A percentile compares a stretch with the other conserved stretches of the same genome.
These are phyloP conservation scores for Vaccinium corymbosum DNA, from an alignment of 148 eudicot genomes.

Conservation along the genomic window DNA sequence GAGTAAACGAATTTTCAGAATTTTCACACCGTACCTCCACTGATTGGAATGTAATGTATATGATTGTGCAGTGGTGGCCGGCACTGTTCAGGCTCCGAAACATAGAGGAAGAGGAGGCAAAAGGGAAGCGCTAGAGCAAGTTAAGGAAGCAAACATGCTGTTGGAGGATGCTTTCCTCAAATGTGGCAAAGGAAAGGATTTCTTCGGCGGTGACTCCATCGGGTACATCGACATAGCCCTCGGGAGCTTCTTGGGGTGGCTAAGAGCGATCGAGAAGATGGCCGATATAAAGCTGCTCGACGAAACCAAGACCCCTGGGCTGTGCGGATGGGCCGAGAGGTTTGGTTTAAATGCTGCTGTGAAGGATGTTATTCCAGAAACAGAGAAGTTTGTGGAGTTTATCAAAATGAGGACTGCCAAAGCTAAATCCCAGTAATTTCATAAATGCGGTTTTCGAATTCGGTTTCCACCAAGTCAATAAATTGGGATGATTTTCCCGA, in stretches of 20 bases:
- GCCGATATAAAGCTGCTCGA: conserved; percentile 16
- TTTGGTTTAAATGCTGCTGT: not conserved
- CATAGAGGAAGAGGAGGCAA: conserved; percentile 11
- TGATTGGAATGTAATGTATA: too few relatives aligned
- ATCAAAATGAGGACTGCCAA: not conserved
- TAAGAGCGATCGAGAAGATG: conserved; percentile 20
- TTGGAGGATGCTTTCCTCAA: conserved; percentile 22
- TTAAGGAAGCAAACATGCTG: conserved; percentile 12
- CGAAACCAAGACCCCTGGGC: conserved; percentile 22
- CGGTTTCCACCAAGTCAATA: not conserved
- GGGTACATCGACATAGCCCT: conserved; percentile 42
- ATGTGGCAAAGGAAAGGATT: conserved; percentile 10
- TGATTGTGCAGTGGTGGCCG: conserved; percentile 18
- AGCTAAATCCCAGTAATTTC: not conserved
- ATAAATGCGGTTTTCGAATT: not conserved
- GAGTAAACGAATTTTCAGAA: too few relatives aligned
- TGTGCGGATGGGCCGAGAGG: not conserved
- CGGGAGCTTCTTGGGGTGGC: conserved; percentile 32
- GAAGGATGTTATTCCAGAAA: not conserved
- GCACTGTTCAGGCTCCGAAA: not conserved
- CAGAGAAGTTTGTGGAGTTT: not conserved
- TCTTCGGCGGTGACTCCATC: conserved; percentile 16
- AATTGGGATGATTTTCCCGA: not conserved
- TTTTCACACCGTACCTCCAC: too few relatives aligned
- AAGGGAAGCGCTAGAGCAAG: not conserved